phyloP scores from a whole-genome alignment of 257 asterid genomes.

The Petunia axillaris region DNA sequence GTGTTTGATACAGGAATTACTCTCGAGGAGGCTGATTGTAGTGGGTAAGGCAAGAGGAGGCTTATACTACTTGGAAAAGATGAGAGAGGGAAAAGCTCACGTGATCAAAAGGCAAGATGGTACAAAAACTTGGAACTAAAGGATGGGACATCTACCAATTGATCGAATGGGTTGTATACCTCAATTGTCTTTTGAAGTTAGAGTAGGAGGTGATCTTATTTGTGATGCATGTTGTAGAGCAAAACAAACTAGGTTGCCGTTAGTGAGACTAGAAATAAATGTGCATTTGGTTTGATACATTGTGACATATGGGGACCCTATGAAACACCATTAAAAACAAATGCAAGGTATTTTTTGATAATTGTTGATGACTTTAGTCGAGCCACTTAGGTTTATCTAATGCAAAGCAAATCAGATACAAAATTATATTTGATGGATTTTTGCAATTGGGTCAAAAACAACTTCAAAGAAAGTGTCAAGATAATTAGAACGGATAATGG shows the following conservation, averaged over 20 bases:
- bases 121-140: too few species aligned
- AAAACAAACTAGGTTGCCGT: not conserved
- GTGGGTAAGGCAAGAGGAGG: too few species aligned
- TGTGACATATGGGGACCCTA: not conserved
- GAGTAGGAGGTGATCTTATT: not conserved
- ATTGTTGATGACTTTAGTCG: constrained; percentile 14
- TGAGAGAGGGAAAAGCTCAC: too few species aligned
- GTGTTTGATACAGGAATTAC: too few species aligned
- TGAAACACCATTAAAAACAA: not conserved
- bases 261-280: not conserved
- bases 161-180: not conserved
- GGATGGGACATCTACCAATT: too few species aligned
- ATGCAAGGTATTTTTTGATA: not conserved
- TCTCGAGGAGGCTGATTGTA: too few species aligned
- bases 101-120: too few species aligned
- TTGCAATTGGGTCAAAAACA: not conserved
- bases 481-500: not conserved
- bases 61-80: too few species aligned
- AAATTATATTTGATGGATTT: not conserved
- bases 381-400: not conserved
- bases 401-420: not conserved
- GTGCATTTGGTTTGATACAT: not conserved
- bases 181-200: not conserved
- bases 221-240: not conserved
- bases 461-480: not conserved